These are phyloP conservation scores for Vanrija sp. DNA, from an alignment of 1,284 basidiomycete species.

Conservation along the genomic window DNA sequence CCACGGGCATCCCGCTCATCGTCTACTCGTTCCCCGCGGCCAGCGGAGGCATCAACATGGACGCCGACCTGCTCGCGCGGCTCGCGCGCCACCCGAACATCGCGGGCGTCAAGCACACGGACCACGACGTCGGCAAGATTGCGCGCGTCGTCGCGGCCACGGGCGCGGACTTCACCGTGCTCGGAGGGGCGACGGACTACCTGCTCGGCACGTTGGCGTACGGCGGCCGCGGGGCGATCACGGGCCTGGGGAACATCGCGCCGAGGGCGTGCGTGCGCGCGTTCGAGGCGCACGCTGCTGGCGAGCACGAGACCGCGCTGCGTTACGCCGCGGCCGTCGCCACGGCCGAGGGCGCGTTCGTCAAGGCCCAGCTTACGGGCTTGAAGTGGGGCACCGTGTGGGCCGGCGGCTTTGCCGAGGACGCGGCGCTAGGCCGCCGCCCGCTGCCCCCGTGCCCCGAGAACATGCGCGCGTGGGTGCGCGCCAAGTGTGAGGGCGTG, in stretches of 20 bases:
- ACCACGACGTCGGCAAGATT: constrained; percentile 42
- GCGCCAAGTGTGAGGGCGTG: constrained; percentile 14
- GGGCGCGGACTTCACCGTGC: constrained; percentile 32
- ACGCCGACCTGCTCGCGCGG: constrained; percentile 28
- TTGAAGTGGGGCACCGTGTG: constrained; percentile 29
- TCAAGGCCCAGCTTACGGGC: constrained; percentile 34
- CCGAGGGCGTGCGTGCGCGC: constrained; percentile 31
- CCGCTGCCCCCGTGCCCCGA: constrained; percentile 20
- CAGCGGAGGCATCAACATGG: constrained; percentile 33
- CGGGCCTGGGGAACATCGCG: constrained; percentile 40
- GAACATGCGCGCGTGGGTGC: constrained; percentile 15
- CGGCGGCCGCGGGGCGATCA: constrained; percentile 40
- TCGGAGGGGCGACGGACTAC: constrained; percentile 44
- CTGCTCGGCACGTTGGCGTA: constrained; percentile 30
- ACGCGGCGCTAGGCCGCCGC: constrained; percentile 19
- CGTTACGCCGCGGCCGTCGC: constrained; percentile 26
- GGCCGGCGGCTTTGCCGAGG: constrained; percentile 16
- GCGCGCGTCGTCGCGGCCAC: constrained; percentile 22
- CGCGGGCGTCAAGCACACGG: constrained; percentile 40
- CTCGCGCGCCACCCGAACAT: constrained; percentile 38
- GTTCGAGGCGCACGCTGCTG: constrained; percentile 28
- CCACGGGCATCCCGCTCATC: constrained; percentile 32
- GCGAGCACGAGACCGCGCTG: constrained; percentile 25
- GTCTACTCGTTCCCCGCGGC: constrained; percentile 40
- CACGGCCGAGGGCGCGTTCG: constrained; percentile 35